Percentiles rank a stretch among this genome's conserved stretches.
These are phyloP conservation scores for Sesbania bispinosa DNA, from an alignment of 306 rosid species.

Conservation along the genomic window DNA sequence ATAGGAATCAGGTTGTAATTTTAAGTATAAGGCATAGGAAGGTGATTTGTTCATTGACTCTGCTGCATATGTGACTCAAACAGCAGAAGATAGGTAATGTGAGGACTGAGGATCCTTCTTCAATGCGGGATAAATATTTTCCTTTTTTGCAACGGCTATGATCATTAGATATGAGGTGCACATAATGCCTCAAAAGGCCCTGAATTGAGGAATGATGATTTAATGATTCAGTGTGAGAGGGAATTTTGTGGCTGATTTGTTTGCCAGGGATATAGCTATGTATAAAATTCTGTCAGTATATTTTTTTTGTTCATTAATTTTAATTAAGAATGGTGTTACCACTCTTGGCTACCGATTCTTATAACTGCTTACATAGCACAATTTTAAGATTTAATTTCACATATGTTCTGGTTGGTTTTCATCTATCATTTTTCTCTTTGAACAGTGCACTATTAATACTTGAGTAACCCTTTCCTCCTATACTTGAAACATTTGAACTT, in stretches of 20 bases:
- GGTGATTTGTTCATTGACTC: conserved; percentile 22
- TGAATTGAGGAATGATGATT: conserved; percentile 25
- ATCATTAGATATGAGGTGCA: conserved; percentile 32
- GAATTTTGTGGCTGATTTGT: conserved; percentile 22
- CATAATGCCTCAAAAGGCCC: conserved; percentile 22
- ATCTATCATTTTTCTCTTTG: neutral
- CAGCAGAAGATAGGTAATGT: neutral
- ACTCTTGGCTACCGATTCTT: conserved; percentile 18
- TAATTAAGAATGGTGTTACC: conserved; percentile 26
- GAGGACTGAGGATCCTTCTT: conserved; percentile 32
- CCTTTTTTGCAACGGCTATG: neutral
- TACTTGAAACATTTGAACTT: too few relatives aligned
- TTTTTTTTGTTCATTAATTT: conserved; percentile 1
- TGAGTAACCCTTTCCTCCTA: neutral
- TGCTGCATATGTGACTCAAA: conserved; percentile 15
- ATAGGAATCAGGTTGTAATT: conserved; percentile 11
- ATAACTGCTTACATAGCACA: neutral
- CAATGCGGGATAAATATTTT: neutral
- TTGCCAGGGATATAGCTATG: conserved; percentile 17
- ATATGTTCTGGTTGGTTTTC: neutral
- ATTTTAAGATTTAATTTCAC: neutral
- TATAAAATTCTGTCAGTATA: conserved; percentile 7
- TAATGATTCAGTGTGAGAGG: conserved; percentile 6
- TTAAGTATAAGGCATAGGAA: conserved; percentile 2
- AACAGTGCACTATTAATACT: neutral